Evolutionary conservation across 2,329 filamentous ascomycete species (phyloP), one percentile per base, ranked within the genome.

Genomic region (Botrytis fragariae): DNA sequence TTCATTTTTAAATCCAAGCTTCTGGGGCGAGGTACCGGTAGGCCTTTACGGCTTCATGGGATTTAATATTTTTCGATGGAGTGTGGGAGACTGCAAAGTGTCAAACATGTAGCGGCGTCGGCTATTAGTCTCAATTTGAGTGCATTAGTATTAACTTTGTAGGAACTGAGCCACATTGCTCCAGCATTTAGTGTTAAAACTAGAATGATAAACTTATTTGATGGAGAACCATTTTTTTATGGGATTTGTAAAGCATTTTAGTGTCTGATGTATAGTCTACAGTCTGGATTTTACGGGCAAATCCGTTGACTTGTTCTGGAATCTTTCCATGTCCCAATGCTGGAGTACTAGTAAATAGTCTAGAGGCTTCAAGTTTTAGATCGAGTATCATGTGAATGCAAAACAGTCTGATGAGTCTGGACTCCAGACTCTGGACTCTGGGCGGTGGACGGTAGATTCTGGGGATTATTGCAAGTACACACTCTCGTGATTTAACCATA

Each of bases 251-350:
- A n/a, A 54, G 42, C 18, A 48, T 48, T 48, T 48, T n/a, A 44
- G 29, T n/a, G 12, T 18, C 51, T 18, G 14, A 18, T 18, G 32
- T 20, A 10, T 37, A 35, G 14, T 48, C 14, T 18, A 44, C n/a
- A 57, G 42, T 63, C 29, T 65, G 44, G 29, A 48, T 65, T 51
- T 25, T 6, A 16, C 64, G 64, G 45, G 12, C 64, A 54, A 57
- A 37, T 68, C 48, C 64, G 64, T 57, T 42, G 45, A 42, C 20
- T 57, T 39, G 64, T 57, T 67, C 64, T 67, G 45, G 64, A 67
- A 54, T 45, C 62, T 64, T 32, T 64, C 22, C 32, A 32, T 14
- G 14, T 35, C 12, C 37, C 37, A 42, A 42, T 5, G 22, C 18
- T 45, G 18, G 44, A 22, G 8, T 9, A 22, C n/a, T 45, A 16